A percentile compares a stretch with the other conserved stretches of the same genome.
Conservation (phyloP, 352 stramenopile genomes). For the Pythium dissimile region DNA sequence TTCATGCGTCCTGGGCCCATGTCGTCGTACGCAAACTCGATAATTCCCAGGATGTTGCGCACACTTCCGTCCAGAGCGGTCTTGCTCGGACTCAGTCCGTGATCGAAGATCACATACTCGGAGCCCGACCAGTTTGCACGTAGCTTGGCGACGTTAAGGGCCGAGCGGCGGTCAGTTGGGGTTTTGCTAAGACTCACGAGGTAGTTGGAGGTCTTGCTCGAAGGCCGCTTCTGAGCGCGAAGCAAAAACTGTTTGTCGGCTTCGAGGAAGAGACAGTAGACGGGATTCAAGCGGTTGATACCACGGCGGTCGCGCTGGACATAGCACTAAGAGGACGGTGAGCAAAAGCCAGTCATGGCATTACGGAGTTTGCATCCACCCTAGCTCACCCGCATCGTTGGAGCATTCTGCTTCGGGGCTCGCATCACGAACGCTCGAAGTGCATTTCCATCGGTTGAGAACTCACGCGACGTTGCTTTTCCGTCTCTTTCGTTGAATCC, state of each 20-base stretch:
- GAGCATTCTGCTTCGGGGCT: conserved; percentile 19
- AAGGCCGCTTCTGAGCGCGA: conserved; percentile 44
- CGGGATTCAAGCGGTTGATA: conserved; percentile 42
- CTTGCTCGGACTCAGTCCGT: conserved; percentile 46
- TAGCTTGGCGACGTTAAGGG: conserved; percentile 51
- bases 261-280: conserved; percentile 59
- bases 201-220: conserved; percentile 61
- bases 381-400: conserved; percentile 35
- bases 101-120: conserved; percentile 56
- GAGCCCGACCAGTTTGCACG: conserved; percentile 62
- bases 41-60: conserved; percentile 36
- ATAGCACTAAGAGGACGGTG: no score
- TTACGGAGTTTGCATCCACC: no score
- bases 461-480: background rate
- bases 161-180: conserved; percentile 31
- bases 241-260: conserved; percentile 48
- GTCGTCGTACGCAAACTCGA: conserved; percentile 72
- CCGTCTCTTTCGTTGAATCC: background rate
- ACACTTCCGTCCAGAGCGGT: conserved; percentile 42
- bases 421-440: conserved; percentile 37
- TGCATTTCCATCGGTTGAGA: conserved; percentile 22
- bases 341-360: no score
- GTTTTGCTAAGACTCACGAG: conserved; percentile 47
- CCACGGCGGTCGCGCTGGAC: conserved; percentile 51
- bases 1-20: conserved; percentile 53